Conservation (phyloP, 768 basidiomycete species). For the Amanita polypyramis region DNA sequence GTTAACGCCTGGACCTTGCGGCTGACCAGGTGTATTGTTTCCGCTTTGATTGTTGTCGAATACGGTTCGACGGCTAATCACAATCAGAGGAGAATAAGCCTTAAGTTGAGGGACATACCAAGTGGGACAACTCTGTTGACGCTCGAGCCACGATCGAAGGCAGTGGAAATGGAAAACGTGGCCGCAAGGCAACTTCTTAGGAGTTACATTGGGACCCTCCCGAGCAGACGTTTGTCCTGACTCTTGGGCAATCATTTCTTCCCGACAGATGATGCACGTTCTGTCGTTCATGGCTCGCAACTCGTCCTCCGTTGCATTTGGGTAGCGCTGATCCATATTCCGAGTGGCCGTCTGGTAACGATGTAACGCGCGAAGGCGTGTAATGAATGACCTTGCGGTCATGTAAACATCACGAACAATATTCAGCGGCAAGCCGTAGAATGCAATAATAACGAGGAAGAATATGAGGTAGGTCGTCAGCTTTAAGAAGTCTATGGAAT, state of each 20-base stretch:
- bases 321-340: conserved; percentile 95
- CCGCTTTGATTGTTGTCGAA: conserved; percentile 38
- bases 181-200: conserved; percentile 93
- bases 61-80: conserved; percentile 62
- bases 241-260: conserved; percentile 67
- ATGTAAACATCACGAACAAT: conserved; percentile 96
- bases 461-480: conserved; percentile 86
- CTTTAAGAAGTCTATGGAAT: conserved; percentile 78
- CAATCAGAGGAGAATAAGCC: conserved; percentile 6
- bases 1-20: conserved; percentile 17
- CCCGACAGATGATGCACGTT: conserved; percentile 96
- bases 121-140: conserved; percentile 98
- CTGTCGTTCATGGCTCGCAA: conserved; percentile 72
- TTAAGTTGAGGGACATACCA: conserved; percentile 48
- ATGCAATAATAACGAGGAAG: conserved; percentile 89
- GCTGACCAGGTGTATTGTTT: conserved; percentile 20
- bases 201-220: conserved; percentile 87
- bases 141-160: conserved; percentile 92
- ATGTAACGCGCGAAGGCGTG: conserved; percentile 76
- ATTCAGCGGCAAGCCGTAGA: conserved; percentile 92
- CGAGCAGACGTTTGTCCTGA: conserved; percentile 18
- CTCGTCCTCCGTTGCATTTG: conserved; percentile 84
- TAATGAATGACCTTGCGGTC: conserved; percentile 86
- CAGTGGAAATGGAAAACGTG: conserved; percentile 99
- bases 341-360: conserved; percentile 90